phyloP scores from a whole-genome alignment of 2,329 filamentous ascomycete species.

The Colletotrichum sp. region DNA sequence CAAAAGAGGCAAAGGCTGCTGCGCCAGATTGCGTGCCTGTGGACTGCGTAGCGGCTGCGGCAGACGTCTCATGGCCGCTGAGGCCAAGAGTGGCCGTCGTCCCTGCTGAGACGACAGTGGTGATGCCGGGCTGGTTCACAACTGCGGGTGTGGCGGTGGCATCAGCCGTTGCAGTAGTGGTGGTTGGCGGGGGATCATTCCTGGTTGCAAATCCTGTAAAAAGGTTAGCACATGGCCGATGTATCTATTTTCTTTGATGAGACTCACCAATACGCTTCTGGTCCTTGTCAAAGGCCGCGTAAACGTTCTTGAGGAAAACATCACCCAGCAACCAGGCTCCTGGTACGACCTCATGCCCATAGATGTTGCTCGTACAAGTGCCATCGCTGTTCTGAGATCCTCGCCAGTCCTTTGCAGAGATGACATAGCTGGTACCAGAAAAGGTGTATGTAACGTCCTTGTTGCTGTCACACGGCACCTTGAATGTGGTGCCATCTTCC shows the following conservation, averaged over 20 bases:
- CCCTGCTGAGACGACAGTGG: conserved; percentile 1
- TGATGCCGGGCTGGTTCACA: conserved; percentile 3
- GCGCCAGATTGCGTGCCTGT: not conserved
- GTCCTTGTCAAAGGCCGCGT: conserved; percentile 83
- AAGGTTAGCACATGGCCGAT: conserved; percentile 1
- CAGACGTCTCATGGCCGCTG: conserved; percentile 38
- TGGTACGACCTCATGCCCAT: conserved; percentile 71
- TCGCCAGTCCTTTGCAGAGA: conserved; percentile 77
- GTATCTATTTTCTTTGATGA: not conserved
- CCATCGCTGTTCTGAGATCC: conserved; percentile 47
- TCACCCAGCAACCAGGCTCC: conserved; percentile 82
- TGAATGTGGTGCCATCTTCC: conserved; percentile 67
- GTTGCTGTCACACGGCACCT: conserved; percentile 74
- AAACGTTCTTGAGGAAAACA: conserved; percentile 89
- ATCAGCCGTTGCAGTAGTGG: not conserved
- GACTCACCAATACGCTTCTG: conserved; percentile 64
- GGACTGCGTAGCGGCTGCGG: conserved; percentile 18
- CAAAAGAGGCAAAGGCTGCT: not conserved
- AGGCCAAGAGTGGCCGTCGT: conserved; percentile 32
- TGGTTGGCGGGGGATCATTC: conserved; percentile 23
- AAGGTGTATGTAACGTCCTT: conserved; percentile 69
- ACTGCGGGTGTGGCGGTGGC: not conserved
- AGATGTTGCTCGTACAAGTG: conserved; percentile 73
- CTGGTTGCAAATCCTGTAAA: conserved; percentile 42
- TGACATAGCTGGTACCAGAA: conserved; percentile 67